These are phyloP conservation scores for Globisporangium sylvaticum DNA, from an alignment of 352 stramenopile genomes.

Conservation along the genomic window DNA sequence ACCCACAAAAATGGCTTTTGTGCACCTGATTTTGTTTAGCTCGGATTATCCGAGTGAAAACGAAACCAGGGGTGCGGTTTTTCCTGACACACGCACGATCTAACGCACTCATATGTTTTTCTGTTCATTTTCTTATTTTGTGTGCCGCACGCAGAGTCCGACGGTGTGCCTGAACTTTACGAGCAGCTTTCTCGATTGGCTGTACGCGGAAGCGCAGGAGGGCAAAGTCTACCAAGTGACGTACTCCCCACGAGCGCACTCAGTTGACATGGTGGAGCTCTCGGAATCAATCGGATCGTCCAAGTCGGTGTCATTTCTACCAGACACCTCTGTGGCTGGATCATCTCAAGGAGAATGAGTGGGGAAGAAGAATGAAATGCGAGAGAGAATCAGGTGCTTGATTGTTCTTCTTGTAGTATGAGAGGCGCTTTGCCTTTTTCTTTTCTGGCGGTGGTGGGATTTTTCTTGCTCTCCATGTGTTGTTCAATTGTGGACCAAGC, in stretches of 20 bases:
- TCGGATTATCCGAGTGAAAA: neutral
- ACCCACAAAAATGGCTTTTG: neutral
- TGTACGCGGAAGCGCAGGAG: conserved; percentile 37
- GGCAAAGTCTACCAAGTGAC: conserved; percentile 38
- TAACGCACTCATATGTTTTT: neutral
- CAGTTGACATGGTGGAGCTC: conserved; percentile 35
- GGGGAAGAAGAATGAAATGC: neutral
- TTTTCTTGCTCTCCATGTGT: conserved; percentile 11
- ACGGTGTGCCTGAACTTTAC: conserved; percentile 71
- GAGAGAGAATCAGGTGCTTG: neutral
- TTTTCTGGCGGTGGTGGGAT: neutral
- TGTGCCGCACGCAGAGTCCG: conserved; percentile 23
- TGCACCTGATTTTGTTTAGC: neutral
- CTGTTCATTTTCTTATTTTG: neutral
- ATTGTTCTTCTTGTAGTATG: neutral
- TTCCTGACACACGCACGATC: neutral
- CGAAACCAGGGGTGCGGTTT: neutral
- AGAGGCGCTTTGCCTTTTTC: neutral
- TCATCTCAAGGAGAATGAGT: neutral
- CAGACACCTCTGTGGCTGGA: neutral
- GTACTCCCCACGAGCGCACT: conserved; percentile 48
- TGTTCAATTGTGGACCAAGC: conserved; percentile 7
- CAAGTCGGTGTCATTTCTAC: conserved; percentile 31
- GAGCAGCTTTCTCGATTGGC: conserved; percentile 56
- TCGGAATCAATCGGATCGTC: neutral